Evolutionary conservation across 179 eudicot genomes (phyloP).

Genomic region (Carnegiea gigantea): DNA sequence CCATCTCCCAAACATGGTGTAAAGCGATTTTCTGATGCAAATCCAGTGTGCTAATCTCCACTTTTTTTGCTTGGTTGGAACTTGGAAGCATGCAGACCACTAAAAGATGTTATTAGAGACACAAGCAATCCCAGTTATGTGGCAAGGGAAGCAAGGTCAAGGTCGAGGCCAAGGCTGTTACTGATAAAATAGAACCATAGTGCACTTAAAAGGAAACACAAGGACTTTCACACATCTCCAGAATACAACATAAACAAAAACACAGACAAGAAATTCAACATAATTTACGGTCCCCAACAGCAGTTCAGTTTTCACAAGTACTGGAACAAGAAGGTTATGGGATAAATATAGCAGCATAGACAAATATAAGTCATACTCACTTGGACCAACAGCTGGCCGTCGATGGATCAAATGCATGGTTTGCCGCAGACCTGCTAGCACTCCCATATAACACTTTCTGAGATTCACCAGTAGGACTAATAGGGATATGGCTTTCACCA

Average conservation of each 20-base stretch:
- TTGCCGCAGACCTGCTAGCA: conserved; percentile 44
- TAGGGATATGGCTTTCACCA: conserved; percentile 45
- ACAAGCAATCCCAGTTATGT: not conserved
- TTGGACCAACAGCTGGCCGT: conserved; percentile 65
- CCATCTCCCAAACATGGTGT: not conserved
- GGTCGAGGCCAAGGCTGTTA: not conserved
- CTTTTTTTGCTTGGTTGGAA: not conserved
- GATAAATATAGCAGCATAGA: conserved; percentile 8
- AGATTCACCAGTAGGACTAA: conserved; percentile 46
- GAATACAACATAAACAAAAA: not conserved
- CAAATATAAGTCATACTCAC: conserved; percentile 47
- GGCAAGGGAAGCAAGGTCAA: not conserved
- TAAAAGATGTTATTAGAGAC: not conserved
- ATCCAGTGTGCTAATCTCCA: not conserved
- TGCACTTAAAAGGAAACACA: not conserved
- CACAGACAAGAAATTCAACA: not conserved
- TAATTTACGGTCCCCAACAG: not conserved
- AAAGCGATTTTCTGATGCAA: not conserved
- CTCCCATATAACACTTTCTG: conserved; percentile 52
- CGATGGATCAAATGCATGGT: conserved; percentile 48
- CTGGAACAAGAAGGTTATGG: conserved; percentile 9
- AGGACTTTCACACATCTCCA: not conserved
- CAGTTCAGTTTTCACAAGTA: not conserved
- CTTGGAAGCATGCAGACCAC: not conserved
- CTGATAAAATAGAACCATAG: not conserved